Evolutionary conservation across 1,284 basidiomycete genomes (phyloP), one percentile per base, ranked within the genome.

Genomic region (Porodaedalea pini): DNA sequence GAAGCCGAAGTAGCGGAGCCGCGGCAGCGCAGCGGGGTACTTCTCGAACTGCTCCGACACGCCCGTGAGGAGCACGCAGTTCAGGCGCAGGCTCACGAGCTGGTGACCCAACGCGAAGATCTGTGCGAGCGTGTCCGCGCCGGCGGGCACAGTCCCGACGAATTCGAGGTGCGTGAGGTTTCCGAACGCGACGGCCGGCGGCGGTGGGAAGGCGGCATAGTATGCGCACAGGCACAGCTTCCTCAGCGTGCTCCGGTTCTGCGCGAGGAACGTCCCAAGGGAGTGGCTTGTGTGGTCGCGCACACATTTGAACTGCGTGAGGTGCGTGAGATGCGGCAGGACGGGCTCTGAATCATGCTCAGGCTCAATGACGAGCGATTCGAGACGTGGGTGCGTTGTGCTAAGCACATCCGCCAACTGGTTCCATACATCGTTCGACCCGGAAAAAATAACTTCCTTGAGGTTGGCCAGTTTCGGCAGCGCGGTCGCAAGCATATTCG

Each of bases 401-500:
- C 83, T 79, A 19, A 88, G 67, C 4, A 80, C 75, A 7, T 75
- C 72, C 29, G 86, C 68, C 39, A 86, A 73, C 2, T 77, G 72
- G 5, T 73, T 65, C 56, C 86, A 77, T 40, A 80, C 75, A 23
- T 83, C 80, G 41, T 73, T 77, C 2, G 76, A 73, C 31, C 84
- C 82, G n/a, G 78, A 76, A 36, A 84, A 81, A 64, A 83, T 80
- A 3, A 85, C 76, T 57, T 81, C 81, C 39, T 76, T 75, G 32
- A 88, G 71, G 62, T 81, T 83, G 50, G 69, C 68, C 29, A 88
- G 67, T 64, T 82, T 85, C 15, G 84, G 83, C 13, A 88, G 70
- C 1, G 83, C 82, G 48, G 87, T 88, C 21, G 80, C 76, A 41
- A 88, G 70, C 80, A 88, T 86, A 29, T 82, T 82, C 37, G 79